phyloP scores from a whole-genome alignment of 2,329 filamentous ascomycete genomes.

The Ceratocystis albifundus region DNA sequence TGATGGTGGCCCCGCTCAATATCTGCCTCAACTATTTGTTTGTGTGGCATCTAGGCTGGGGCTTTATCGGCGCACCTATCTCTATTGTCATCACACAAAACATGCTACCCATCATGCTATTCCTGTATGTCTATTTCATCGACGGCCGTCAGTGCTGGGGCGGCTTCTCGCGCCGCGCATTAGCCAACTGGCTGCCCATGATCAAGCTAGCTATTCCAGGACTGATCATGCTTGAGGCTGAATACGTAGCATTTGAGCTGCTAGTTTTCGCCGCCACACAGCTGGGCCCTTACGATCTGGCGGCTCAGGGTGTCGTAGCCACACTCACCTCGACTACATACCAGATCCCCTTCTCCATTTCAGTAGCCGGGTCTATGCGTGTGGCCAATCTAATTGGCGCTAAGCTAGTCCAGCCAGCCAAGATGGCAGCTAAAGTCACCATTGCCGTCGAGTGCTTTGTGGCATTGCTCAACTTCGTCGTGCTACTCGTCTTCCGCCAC shows the following conservation, averaged over 20 bases:
- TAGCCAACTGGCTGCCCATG: slow-evolving; percentile 67
- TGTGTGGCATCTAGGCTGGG: slow-evolving; percentile 58
- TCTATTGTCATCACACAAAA: slow-evolving; percentile 69
- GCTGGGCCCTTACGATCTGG: slow-evolving; percentile 66
- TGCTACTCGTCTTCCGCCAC: slow-evolving; percentile 57
- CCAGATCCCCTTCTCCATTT: slow-evolving; percentile 84
- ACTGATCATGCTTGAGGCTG: slow-evolving; percentile 86
- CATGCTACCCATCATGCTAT: slow-evolving; percentile 62
- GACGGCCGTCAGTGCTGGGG: slow-evolving; percentile 73
- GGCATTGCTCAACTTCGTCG: slow-evolving; percentile 64
- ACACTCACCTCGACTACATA: slow-evolving; percentile 72
- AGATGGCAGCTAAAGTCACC: slow-evolving; percentile 66
- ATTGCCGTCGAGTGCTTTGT: slow-evolving; percentile 55
- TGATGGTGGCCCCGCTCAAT: slow-evolving; percentile 67
- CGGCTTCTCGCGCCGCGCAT: slow-evolving; percentile 58
- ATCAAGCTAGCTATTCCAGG: slow-evolving; percentile 77
- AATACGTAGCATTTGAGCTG: slow-evolving; percentile 87
- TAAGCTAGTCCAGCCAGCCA: slow-evolving; percentile 66
- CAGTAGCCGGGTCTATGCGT: slow-evolving; percentile 76
- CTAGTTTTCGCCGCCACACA: slow-evolving; percentile 72
- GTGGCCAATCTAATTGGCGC: slow-evolving; percentile 89
- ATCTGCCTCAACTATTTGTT: slow-evolving; percentile 66
- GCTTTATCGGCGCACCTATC: slow-evolving; percentile 70
- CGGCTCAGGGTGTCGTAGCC: slow-evolving; percentile 75
- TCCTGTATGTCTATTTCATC: slow-evolving; percentile 64